Base-by-base conservation (phyloP, 345 rosid genomes). In the Lepidium didymum region DNA sequence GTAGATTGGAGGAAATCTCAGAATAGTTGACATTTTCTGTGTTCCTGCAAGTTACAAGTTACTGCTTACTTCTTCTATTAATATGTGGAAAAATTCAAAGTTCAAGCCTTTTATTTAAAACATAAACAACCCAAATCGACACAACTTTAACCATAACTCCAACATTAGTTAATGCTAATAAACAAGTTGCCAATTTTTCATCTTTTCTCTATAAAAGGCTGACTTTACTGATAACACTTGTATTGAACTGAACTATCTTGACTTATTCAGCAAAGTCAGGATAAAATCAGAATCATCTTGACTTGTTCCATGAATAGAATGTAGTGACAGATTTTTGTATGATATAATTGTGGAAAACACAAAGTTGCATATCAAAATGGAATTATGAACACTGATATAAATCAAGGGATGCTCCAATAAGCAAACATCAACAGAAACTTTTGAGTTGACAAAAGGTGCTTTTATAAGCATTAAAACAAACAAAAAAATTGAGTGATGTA, bases 381-480 rank as follows among this genome's bases (percentile, higher is more conserved):
- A 35, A 23, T 56, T 44, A 56, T 46, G 38, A 46, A 7, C n/a
- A 34, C n/a, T 43, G 27, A 47, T 0, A 15, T 27, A 38, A 58
- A 27, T 12, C 64, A 46, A 11, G 5, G 13, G 47, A 68, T 16
- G 31, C 33, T 58, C 52, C 58, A 59, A 69, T 69, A 53, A 42
- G 42, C 42, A 66, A 0, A 53, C 33, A 59, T 34, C 35, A 29
- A 38, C 33, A 12, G 2, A 57, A 23, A 1, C 7, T 35, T 36
- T 45, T 25, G 73, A 47, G 41, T 57, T 57, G 72, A 68, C 47
- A 68, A 68, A 45, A 34, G 36, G 4, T 67, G 62, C 34, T 54
- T 42, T 43, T 15, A 14, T 13, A 31, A 42, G 63, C 19, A 5
- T 62, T 40, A 12, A 2, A 2, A 29, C 7, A 6, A 5, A 27